These are phyloP conservation scores for Zygosaccharomyces sapae DNA, from an alignment of 1,139 yeast species.

Conservation along the genomic window DNA sequence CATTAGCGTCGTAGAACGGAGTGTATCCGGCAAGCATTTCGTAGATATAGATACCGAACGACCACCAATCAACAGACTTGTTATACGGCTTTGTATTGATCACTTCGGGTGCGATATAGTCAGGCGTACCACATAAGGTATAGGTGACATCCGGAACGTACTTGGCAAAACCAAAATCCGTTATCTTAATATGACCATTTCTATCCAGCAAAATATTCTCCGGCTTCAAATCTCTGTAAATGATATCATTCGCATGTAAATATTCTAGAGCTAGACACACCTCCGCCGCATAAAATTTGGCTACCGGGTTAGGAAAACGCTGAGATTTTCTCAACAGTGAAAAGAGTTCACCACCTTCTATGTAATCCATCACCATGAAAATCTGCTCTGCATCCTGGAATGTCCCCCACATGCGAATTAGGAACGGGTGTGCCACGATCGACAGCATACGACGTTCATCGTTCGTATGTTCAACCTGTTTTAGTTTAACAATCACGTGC, in stretches of 20 bases:
- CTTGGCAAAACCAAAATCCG: constrained; percentile 96
- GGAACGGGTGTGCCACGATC: constrained; percentile 86
- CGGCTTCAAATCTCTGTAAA: constrained; percentile 92
- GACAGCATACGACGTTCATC: constrained; percentile 93
- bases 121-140: constrained; percentile 96
- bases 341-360: constrained; percentile 95
- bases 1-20: constrained; percentile 93
- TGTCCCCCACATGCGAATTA: constrained; percentile 97
- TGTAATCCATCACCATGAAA: constrained; percentile 96
- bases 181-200: constrained; percentile 88
- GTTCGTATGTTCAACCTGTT: constrained; percentile 94
- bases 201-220: constrained; percentile 89
- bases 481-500: constrained; percentile 86
- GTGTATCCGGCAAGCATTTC: constrained; percentile 99
- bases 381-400: constrained; percentile 83
- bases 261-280: constrained; percentile 89
- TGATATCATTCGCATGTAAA: constrained; percentile 81
- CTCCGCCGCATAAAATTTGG: constrained; percentile 95
- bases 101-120: constrained; percentile 96
- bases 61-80: constrained; percentile 99
- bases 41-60: constrained; percentile 84
- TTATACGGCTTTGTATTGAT: constrained; percentile 94
- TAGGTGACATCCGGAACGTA: constrained; percentile 92
- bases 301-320: constrained; percentile 93
- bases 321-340: constrained; percentile 83